phyloP scores from a whole-genome alignment of 2,329 filamentous ascomycete species.

The Dactylellina leptospora region DNA sequence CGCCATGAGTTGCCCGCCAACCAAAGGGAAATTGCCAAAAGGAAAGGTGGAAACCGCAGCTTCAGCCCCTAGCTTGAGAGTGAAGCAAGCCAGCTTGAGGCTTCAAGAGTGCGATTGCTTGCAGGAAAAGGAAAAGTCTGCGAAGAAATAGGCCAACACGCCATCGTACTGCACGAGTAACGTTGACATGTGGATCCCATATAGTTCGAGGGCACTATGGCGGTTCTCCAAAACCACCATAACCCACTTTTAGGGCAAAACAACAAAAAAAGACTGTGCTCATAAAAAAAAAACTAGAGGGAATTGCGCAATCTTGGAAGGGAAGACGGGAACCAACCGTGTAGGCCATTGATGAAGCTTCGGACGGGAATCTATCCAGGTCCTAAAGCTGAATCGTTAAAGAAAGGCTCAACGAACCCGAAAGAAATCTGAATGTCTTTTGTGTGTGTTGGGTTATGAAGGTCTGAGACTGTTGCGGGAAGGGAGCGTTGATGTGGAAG shows the following conservation, averaged over 20 bases:
- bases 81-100: constrained; percentile 15
- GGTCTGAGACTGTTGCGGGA: constrained; percentile 47
- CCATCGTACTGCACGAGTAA: constrained; percentile 31
- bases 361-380: constrained; percentile 49
- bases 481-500: constrained; percentile 1
- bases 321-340: constrained; percentile 49
- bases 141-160: constrained; percentile 26
- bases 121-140: constrained; percentile 3
- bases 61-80: constrained; percentile 46
- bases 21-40: constrained; percentile 49
- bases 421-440: constrained; percentile 5
- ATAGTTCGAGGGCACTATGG: constrained; percentile 26
- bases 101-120: constrained; percentile 2
- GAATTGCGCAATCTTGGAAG: constrained; percentile 45
- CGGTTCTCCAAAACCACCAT: constrained; percentile 23
- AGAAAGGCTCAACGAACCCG: constrained; percentile 38
- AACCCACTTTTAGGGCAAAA: constrained; percentile 49
- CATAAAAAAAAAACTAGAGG: constrained; percentile 20
- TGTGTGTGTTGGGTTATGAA: constrained; percentile 29
- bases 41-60: constrained; percentile 42
- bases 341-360: constrained; percentile 52
- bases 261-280: constrained; percentile 8
- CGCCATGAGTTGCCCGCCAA: constrained; percentile 47
- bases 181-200: constrained; percentile 43
- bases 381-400: constrained; percentile 50